Evolutionary conservation across 257 asterid species (phyloP).

Genomic region (Solanum ossicruentum): DNA sequence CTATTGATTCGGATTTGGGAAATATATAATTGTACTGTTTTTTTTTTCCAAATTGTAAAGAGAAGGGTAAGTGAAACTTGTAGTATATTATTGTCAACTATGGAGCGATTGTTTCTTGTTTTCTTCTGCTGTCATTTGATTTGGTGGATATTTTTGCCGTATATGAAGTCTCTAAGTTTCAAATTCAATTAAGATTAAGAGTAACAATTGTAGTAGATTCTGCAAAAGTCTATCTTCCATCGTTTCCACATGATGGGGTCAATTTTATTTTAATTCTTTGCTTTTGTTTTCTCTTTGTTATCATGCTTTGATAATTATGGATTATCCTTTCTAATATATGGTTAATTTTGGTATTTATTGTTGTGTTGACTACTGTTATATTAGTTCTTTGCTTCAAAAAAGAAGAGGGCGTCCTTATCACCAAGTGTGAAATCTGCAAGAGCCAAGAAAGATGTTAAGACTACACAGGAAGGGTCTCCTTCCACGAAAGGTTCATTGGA

Average conservation of each 20-base stretch:
- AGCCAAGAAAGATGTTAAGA: conserved; percentile 42
- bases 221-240: neutral
- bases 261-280: neutral
- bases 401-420: conserved; percentile 70
- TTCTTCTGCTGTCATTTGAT: neutral
- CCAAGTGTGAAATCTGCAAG: conserved; percentile 47
- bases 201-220: neutral
- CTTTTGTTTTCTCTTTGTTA: neutral
- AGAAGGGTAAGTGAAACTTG: neutral
- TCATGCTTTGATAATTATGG: neutral
- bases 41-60: neutral
- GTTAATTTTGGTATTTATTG: neutral
- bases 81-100: neutral
- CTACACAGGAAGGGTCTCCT: conserved; percentile 46
- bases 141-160: neutral
- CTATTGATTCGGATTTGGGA: neutral
- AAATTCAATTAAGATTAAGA: neutral
- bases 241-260: neutral
- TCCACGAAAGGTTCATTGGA: conserved; percentile 57
- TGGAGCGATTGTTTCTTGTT: neutral
- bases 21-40: neutral
- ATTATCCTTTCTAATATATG: neutral
- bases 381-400: conserved; percentile 74
- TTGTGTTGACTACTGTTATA: neutral
- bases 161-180: neutral